Base-by-base conservation (phyloP, 192 early-diverging fungal species). In the Gaertneriomyces semiglobifer region DNA sequence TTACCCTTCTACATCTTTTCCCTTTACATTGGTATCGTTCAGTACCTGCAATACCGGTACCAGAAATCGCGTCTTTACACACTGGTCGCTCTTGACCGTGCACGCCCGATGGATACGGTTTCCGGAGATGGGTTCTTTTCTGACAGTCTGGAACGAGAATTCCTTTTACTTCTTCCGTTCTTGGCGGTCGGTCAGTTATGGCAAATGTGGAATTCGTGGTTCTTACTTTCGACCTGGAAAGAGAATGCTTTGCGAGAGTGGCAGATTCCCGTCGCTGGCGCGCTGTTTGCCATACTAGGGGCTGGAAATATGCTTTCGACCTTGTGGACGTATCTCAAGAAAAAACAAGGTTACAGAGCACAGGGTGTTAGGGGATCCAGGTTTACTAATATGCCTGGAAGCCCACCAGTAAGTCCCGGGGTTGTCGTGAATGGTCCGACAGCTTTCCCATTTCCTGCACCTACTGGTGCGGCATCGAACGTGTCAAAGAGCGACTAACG, bases 21-120 rank as follows among this genome's bases (percentile, higher is more conserved):
- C 40, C 54, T 68, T 11, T 79, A 72, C 70, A 54, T 79, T 38
- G 48, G 58, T 16, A 63, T 52, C 33, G 58, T 77, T 16, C 78
- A 79, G 53, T 75, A 63, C 58, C 53, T 79, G 10, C 78, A 79
- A 53, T 79, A 74, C 59, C 74, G 78, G 11, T 79, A 79, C 63
- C 78, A 79, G 44, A 47, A 65, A 4, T 45, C 68, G 6, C 68
- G 78, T 11, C 62, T 79, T 33, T 79, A 79, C 66, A 72, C 72
- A 4, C 60, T 79, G 16, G 78, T 79, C 60, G 64, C 73, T n/a
- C 53, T 79, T 45, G 72, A 79, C 54, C 65, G 71, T n/a, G 78
- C 71, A 14, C 60, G 69, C 16, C 75, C 76, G 4, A 79, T 79
- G 78, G 78, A 79, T 58, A 69, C 76, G 6, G 75, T 79, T 14